Conservation (phyloP, 225 moss, liverwort and hornwort species). For the Antitrichia curtipendula region DNA sequence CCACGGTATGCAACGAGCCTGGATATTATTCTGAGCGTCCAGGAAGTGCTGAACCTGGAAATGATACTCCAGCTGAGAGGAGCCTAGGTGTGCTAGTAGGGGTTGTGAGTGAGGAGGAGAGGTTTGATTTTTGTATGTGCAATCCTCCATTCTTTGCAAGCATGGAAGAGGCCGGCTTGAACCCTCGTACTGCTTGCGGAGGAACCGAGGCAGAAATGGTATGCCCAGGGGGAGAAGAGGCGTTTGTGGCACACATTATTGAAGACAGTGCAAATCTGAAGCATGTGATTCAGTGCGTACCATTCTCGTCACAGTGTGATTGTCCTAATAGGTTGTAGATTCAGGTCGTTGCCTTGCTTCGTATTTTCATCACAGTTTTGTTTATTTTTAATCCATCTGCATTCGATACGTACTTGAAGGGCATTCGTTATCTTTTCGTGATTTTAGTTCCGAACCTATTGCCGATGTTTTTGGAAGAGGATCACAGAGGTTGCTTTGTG, state of each 20-base stretch:
- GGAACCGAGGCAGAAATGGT: conserved; percentile 91
- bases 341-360: background rate
- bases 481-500: background rate
- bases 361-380: background rate
- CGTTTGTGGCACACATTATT: conserved; percentile 66
- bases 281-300: conserved; percentile 75
- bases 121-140: conserved; percentile 98
- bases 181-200: conserved; percentile 90
- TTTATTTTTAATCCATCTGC: background rate
- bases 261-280: conserved; percentile 61
- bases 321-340: background rate
- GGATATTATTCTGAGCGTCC: background rate
- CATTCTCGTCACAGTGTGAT: background rate
- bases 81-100: conserved; percentile 43
- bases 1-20: background rate
- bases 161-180: conserved; percentile 75
- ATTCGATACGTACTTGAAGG: background rate
- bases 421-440: background rate
- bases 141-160: conserved; percentile 93
- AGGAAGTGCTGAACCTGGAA: background rate
- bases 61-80: background rate
- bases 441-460: background rate
- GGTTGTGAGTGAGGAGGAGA: conserved; percentile 51
- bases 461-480: background rate
- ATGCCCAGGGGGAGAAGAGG: conserved; percentile 82